phyloP scores from a whole-genome alignment of 148 eudicot genomes.

The Cornus florida region DNA sequence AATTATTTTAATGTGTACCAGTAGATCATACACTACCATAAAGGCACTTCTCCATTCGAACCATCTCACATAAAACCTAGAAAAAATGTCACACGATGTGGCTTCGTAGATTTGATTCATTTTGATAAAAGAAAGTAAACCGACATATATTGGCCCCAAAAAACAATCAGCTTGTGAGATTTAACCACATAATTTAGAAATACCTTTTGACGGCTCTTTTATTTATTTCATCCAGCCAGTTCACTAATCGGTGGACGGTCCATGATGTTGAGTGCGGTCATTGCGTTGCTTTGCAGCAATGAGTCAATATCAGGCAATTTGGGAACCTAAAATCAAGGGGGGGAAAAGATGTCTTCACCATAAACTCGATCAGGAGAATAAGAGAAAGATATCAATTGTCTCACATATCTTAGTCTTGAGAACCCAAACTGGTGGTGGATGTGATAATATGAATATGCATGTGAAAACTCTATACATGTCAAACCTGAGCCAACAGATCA shows the following conservation, averaged over 20 bases:
- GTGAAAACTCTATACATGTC: neutral
- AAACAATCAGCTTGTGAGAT: neutral
- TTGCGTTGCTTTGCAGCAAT: slow-evolving; percentile 70
- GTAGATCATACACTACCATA: neutral
- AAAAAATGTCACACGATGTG: neutral
- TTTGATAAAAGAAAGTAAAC: neutral
- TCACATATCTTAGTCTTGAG: neutral
- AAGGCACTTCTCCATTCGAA: neutral
- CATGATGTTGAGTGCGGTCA: slow-evolving; percentile 79
- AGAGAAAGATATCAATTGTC: neutral
- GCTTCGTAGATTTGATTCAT: neutral
- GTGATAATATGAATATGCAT: neutral
- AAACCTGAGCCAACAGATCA: slow-evolving; percentile 87
- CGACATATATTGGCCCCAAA: neutral
- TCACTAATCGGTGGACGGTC: slow-evolving; percentile 98
- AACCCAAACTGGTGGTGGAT: neutral
- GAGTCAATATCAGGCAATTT: slow-evolving; percentile 89
- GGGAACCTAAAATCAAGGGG: slow-evolving; percentile 62
- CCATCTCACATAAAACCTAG: neutral
- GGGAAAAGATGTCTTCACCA: neutral
- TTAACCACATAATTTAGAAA: neutral
- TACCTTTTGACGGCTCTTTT: neutral
- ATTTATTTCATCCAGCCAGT: slow-evolving; percentile 59
- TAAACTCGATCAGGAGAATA: neutral
- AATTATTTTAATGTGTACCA: neutral